Conservation (phyloP, 2,329 filamentous ascomycete species). For the Onygenales sp. region DNA sequence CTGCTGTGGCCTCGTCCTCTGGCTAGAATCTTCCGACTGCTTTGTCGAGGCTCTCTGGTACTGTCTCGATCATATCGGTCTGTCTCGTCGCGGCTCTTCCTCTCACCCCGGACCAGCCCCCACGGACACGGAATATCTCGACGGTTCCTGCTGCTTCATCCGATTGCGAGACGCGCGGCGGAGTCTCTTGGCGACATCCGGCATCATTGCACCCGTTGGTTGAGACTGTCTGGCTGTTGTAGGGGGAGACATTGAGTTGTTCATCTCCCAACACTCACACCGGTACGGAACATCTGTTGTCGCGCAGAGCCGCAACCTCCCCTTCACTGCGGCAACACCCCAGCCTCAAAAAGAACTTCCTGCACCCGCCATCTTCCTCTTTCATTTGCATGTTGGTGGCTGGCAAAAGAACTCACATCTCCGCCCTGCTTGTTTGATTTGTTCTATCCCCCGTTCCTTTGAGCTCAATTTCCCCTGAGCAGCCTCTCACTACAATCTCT, state of each 20-base stretch:
- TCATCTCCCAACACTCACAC: slow-evolving; percentile 62
- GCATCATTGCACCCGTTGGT: background rate
- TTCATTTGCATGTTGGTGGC: too few species aligned
- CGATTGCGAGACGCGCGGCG: background rate
- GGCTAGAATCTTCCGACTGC: background rate
- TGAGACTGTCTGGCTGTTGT: slow-evolving; percentile 38
- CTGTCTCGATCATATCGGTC: background rate
- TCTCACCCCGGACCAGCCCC: background rate
- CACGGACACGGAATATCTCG: too few species aligned
- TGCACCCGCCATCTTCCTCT: background rate
- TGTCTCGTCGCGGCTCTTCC: background rate
- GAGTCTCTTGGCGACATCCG: background rate
- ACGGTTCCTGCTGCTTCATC: too few species aligned
- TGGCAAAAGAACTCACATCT: too few species aligned
- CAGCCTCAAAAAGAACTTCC: background rate
- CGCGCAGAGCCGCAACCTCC: background rate
- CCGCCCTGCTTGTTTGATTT: background rate
- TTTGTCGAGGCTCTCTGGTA: slow-evolving; percentile 9
- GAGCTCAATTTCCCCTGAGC: background rate
- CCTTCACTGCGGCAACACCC: background rate
- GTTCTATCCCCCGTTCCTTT: background rate
- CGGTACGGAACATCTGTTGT: slow-evolving; percentile 4
- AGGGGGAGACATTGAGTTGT: slow-evolving; percentile 97
- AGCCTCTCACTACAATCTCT: background rate
- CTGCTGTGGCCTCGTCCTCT: background rate